Conservation (phyloP, 371 early-diverging fungal species). For the Rhizopus stolonifer region DNA sequence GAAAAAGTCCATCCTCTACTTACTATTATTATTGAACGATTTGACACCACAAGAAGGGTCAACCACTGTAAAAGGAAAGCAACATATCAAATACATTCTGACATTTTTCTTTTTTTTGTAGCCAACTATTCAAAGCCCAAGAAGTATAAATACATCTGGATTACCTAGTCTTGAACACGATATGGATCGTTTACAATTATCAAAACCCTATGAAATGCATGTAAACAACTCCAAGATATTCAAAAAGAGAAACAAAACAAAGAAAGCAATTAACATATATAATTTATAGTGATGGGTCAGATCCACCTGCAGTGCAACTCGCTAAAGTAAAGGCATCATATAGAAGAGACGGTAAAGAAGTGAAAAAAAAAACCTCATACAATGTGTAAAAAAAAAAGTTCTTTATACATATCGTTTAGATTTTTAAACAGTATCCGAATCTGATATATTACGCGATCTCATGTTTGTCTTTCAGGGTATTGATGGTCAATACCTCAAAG, state of each 20-base stretch:
- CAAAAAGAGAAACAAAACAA: slow-evolving; percentile 32
- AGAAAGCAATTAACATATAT: too few relatives aligned
- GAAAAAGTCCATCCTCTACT: slow-evolving; percentile 76
- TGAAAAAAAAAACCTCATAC: slow-evolving; percentile 56
- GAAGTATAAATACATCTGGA: slow-evolving; percentile 1
- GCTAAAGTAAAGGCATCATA: slow-evolving; percentile 28
- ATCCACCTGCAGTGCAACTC: slow-evolving; percentile 40
- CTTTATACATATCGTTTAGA: neutral
- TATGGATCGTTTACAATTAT: slow-evolving; percentile 14
- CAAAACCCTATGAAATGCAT: slow-evolving; percentile 26
- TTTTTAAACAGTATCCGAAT: slow-evolving; percentile 54
- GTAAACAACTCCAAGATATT: slow-evolving; percentile 24
- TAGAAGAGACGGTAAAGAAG: slow-evolving; percentile 8
- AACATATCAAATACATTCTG: too few relatives aligned
- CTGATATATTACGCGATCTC: slow-evolving; percentile 77
- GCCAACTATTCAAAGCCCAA: neutral
- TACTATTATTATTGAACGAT: slow-evolving; percentile 59
- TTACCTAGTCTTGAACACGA: slow-evolving; percentile 16
- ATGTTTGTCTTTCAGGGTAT: slow-evolving; percentile 95
- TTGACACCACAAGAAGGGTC: neutral
- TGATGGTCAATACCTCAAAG: slow-evolving; percentile 82
- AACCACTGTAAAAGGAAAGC: neutral
- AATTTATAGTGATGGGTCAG: slow-evolving; percentile 4
- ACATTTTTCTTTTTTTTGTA: neutral
- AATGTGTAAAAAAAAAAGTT: slow-evolving; percentile 22